These are phyloP conservation scores for Tuber umbilicatum DNA, from an alignment of 495 filamentous ascomycete species.

Conservation along the genomic window DNA sequence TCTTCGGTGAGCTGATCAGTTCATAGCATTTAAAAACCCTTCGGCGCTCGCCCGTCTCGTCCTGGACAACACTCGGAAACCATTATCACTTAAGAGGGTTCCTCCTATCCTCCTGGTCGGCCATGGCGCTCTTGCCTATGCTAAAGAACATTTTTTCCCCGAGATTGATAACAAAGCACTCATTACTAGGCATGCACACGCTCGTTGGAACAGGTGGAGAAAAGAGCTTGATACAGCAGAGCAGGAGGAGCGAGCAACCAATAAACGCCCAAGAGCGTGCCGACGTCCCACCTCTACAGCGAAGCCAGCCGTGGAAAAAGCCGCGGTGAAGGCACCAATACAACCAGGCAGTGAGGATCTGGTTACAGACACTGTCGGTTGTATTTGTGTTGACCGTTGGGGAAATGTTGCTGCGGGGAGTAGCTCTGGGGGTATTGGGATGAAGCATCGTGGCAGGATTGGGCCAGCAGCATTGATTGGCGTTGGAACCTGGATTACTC, in stretches of 20 bases:
- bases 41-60: conserved; percentile 78
- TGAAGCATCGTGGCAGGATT: conserved; percentile 87
- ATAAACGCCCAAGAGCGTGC: conserved; percentile 11
- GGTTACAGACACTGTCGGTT: conserved; percentile 90
- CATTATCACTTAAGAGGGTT: conserved; percentile 73
- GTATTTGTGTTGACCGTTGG: conserved; percentile 76
- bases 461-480: conserved; percentile 90
- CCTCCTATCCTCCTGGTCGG: conserved; percentile 89
- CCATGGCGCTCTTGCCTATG: conserved; percentile 75
- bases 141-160: conserved; percentile 64
- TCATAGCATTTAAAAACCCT: conserved; percentile 79
- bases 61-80: conserved; percentile 63
- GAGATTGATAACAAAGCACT: conserved; percentile 64
- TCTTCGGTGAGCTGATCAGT: conserved; percentile 8
- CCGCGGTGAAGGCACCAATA: conserved; percentile 13
- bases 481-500: conserved; percentile 58
- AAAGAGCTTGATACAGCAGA: conserved; percentile 54
- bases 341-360: conserved; percentile 44
- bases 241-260: conserved; percentile 16
- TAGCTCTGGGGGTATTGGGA: conserved; percentile 96
- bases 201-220: conserved; percentile 70
- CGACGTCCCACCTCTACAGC: conserved; percentile 20
- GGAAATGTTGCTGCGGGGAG: conserved; percentile 94
- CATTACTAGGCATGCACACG: conserved; percentile 63
- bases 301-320: conserved; percentile 23